Evolutionary conservation across 2,329 filamentous ascomycete genomes (phyloP), one percentile per base, ranked within the genome.

Genomic region (Pseudohalonectria lignicola): DNA sequence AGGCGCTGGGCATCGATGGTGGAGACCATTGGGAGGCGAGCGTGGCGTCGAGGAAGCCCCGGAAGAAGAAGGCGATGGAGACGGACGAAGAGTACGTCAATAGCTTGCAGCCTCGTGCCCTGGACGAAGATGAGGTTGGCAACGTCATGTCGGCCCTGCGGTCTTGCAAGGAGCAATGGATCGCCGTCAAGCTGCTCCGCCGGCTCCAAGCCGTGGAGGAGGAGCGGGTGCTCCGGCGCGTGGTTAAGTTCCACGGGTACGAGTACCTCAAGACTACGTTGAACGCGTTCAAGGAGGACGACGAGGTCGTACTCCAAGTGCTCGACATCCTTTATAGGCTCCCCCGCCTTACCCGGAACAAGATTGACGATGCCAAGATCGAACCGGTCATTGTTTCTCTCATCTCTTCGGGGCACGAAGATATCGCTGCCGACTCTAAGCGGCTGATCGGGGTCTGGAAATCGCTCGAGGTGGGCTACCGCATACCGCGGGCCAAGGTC

Each of bases 111-210:
- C 79, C 84, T 37, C 84, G 79, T 52, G 78, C 74, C 34, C 72
- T 95, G 42, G 79, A 86, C 47, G 85, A 92, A 51, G 76, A 82
- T 42, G 86, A 83, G 45, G 86, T 93, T 43, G 86, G 82, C 51
- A 94, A 93, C 62, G 86, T 95, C 59, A 94, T 95, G 86, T 88
- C 90, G 18, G 82, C 87, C 0, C 76, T 98, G 42, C 88, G 94
- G 78, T 90, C 95, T 59, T 94, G 86, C 70, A 94, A 94, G 61
- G 92, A 98, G 69, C 95, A 95, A 61, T 98, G 92, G 92, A 95
- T 98, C 59, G 87, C 86, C 3, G 87, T 95, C 61, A 96, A 96
- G 62, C 68, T 98, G 40, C 74, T 98, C 42, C 75, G 80, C 48
- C 88, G 92, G 37, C 87, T 98, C 44, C 86, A 94, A 59, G 74